Evolutionary conservation across 179 eudicot genomes (phyloP).

Genomic region (Silene noctiflora): DNA sequence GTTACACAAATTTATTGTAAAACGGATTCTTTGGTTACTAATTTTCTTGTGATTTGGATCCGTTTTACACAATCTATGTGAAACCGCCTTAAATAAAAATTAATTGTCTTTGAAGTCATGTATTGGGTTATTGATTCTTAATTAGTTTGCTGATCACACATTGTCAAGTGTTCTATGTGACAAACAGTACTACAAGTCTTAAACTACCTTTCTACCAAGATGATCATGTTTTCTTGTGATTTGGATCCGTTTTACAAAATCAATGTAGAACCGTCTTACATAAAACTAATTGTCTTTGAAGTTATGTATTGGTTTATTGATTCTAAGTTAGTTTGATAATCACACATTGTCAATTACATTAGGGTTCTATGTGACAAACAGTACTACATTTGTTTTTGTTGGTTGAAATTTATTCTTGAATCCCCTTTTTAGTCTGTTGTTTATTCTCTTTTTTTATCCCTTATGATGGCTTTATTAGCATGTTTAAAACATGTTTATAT

Average conservation of each 20-base stretch:
- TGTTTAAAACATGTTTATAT: constrained; percentile 5
- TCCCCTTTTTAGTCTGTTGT: background rate
- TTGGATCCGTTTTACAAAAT: too few relatives aligned
- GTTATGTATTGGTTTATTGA: background rate
- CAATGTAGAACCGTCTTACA: too few relatives aligned
- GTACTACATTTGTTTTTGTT: too few relatives aligned
- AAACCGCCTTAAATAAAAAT: too few relatives aligned
- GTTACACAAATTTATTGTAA: too few relatives aligned
- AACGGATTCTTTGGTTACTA: too few relatives aligned
- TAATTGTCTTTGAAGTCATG: constrained; percentile 21
- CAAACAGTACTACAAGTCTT: background rate
- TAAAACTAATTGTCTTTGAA: constrained; percentile 4
- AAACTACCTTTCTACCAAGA: too few relatives aligned
- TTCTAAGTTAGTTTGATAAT: background rate
- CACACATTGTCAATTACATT: background rate
- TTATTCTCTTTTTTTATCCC: background rate
- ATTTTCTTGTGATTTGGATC: too few relatives aligned
- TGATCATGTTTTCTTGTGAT: too few relatives aligned
- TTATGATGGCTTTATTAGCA: background rate
- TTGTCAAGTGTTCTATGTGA: background rate
- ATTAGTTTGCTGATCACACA: background rate
- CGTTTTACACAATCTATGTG: too few relatives aligned
- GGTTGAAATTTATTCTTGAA: background rate
- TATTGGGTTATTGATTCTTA: background rate
- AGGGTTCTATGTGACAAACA: too few relatives aligned